Percentiles rank a stretch among this genome's conserved stretches.
Conservation (phyloP, 225 moss, liverwort and hornwort genomes). For the Pseudoscleropodium purum region DNA sequence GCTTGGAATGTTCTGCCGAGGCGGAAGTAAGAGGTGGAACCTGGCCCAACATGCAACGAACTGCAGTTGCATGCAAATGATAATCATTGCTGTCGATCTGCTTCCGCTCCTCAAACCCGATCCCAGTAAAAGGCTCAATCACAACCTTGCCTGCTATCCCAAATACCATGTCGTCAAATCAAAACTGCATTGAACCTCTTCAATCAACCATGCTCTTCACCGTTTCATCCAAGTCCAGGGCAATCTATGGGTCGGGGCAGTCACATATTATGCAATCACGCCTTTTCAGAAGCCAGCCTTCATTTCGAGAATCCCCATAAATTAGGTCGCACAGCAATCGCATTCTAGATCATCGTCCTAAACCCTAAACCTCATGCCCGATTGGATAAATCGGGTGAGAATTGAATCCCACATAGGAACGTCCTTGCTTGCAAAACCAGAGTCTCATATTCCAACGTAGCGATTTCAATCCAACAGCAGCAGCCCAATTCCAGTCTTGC, state of each 20-base stretch:
- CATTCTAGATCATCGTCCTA: not conserved
- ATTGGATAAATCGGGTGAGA: not conserved
- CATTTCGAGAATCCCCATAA: not conserved
- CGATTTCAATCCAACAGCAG: not conserved
- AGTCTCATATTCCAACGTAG: not conserved
- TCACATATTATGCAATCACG: not conserved
- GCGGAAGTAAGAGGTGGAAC: slow-evolving; percentile 1
- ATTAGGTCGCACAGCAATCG: not conserved
- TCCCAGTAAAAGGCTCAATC: slow-evolving; percentile 39
- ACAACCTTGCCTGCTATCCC: slow-evolving; percentile 23
- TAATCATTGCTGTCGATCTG: slow-evolving; percentile 31
- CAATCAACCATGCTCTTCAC: not conserved
- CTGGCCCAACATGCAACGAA: slow-evolving; percentile 51
- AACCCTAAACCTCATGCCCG: not conserved
- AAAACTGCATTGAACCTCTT: not conserved
- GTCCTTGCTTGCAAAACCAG: not conserved
- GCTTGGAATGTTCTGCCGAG: not conserved
- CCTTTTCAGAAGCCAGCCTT: not conserved
- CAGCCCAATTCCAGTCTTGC: not conserved
- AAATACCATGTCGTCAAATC: not conserved
- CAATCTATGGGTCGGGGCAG: not conserved
- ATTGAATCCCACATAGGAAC: not conserved
- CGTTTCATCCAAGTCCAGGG: not conserved
- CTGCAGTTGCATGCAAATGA: slow-evolving; percentile 44
- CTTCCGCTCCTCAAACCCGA: slow-evolving; percentile 38